Evolutionary conservation across 2,329 filamentous ascomycete species (phyloP).

Genomic region (Aplosporella prunicola): DNA sequence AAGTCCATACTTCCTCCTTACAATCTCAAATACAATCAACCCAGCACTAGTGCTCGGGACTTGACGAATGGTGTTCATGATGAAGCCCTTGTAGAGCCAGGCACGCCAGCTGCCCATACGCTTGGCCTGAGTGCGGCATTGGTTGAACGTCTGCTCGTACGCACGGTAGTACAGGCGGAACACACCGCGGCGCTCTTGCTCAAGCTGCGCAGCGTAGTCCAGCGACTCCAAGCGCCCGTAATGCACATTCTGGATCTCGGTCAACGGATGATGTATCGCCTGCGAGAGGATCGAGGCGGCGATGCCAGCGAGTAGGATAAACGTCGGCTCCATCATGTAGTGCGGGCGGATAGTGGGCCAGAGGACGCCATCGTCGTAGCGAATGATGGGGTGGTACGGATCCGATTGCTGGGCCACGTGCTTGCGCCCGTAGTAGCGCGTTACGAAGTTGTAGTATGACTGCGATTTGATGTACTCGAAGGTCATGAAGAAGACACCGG

Average conservation of each 20-base stretch:
- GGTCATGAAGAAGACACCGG: constrained; percentile 62
- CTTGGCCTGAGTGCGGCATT: constrained; percentile 50
- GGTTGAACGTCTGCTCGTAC: constrained; percentile 57
- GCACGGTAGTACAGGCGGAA: constrained; percentile 59
- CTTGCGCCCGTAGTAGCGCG: constrained; percentile 54
- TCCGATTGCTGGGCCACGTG: constrained; percentile 3
- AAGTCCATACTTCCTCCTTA: constrained; percentile 57
- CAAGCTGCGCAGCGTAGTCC: constrained; percentile 49
- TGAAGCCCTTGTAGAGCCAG: constrained; percentile 65
- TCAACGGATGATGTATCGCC: constrained; percentile 59
- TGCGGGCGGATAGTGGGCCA: constrained; percentile 57
- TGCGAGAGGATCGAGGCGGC: constrained; percentile 61
- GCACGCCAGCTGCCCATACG: constrained; percentile 48
- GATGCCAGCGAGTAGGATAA: constrained; percentile 59
- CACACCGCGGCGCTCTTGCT: constrained; percentile 36
- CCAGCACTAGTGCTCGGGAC: constrained; percentile 70
- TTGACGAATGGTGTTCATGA: constrained; percentile 62
- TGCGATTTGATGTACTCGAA: constrained; percentile 73
- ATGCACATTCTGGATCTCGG: constrained; percentile 61
- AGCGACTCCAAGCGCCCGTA: constrained; percentile 65
- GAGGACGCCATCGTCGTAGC: constrained; percentile 16
- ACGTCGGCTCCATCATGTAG: constrained; percentile 64
- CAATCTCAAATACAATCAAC: constrained; percentile 68
- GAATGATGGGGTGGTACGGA: constrained; percentile 14
- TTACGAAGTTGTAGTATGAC: constrained; percentile 60